Base-by-base conservation (phyloP, 768 basidiomycete species). In the Chalciporus chontae region DNA sequence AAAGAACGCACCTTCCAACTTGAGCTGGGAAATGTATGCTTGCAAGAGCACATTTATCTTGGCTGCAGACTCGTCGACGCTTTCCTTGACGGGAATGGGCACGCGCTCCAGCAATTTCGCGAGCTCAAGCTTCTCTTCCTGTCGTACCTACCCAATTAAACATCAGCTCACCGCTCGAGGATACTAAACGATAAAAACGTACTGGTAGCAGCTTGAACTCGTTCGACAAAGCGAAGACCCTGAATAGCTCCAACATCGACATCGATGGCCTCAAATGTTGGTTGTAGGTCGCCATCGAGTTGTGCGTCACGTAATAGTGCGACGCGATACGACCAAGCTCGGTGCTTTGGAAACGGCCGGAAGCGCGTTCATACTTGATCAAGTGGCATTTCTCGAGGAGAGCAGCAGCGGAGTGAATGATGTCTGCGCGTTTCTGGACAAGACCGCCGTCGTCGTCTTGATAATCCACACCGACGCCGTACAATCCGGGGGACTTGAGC, bases 1-100 rank as follows among this genome's bases (percentile, higher is more conserved):
- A 18, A 9, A 8, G 8, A 10, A 53, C 73, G 7, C 48, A 74
- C 89, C 93, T 55, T 95, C 91, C 3, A 99, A 78, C 68, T 94
- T 97, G 43, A 97, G 81, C 51, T 90, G 84, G 0, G 94, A 96
- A 55, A 98, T 92, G 66, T 89, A 98, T 0, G 94, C 85, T 63
- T 99, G 95, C 1, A 99, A 73, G 0, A 98, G 76, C 3, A 97
- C 95, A 58, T 98, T 98, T 67, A 97, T 93, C 72, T 99, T 99
- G 8, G 96, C 90, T 0, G 93, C 88, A 0, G 94, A 92, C 60
- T 99, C 95, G 51, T 99, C 95, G 5, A 95, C 92, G 44, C 84
- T 78, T 69, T 99, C 96, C 70, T 98, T 98, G 58, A 98, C 88
- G 0, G 96, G 96, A 39, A 99, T 94, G 2, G 95, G 95, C 0